These are phyloP conservation scores for Musa troglodytarum DNA, from an alignment of 176 grass and related monocot species.

Conservation along the genomic window DNA sequence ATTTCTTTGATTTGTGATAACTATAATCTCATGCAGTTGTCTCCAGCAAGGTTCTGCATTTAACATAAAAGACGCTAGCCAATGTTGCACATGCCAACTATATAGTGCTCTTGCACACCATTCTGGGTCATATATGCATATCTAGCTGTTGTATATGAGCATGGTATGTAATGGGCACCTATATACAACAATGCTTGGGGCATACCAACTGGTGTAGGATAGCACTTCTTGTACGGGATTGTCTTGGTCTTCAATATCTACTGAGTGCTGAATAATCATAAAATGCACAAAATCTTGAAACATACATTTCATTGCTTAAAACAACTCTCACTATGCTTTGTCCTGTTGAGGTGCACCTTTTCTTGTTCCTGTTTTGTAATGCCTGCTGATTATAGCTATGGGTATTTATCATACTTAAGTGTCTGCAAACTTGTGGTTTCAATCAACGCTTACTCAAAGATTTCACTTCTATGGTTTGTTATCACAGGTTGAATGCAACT, in stretches of 20 bases:
- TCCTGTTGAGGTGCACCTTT: constrained; percentile 5
- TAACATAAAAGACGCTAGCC: too few relatives aligned
- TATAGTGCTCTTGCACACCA: too few relatives aligned
- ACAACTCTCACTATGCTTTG: neutral
- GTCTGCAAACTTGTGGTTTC: neutral
- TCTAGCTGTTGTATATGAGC: too few relatives aligned
- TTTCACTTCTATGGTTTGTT: constrained; percentile 10
- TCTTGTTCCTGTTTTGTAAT: neutral
- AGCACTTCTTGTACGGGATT: neutral
- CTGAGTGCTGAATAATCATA: neutral
- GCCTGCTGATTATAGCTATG: neutral
- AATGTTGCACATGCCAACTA: too few relatives aligned
- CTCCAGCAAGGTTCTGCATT: too few relatives aligned
- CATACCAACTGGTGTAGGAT: neutral
- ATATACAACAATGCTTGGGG: neutral
- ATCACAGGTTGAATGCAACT: constrained; percentile 78
- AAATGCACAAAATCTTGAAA: neutral
- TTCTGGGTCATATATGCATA: too few relatives aligned
- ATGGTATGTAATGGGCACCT: too few relatives aligned
- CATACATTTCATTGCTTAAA: neutral
- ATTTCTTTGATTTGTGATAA: too few relatives aligned
- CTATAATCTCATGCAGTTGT: too few relatives aligned
- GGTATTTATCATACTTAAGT: neutral
- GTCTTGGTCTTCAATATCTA: neutral
- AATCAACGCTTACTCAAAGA: neutral